Percentiles rank a stretch among this genome's conserved stretches.
Evolutionary conservation across 176 grass and related monocot species (phyloP).

Genomic region (Oryza coarctata): DNA sequence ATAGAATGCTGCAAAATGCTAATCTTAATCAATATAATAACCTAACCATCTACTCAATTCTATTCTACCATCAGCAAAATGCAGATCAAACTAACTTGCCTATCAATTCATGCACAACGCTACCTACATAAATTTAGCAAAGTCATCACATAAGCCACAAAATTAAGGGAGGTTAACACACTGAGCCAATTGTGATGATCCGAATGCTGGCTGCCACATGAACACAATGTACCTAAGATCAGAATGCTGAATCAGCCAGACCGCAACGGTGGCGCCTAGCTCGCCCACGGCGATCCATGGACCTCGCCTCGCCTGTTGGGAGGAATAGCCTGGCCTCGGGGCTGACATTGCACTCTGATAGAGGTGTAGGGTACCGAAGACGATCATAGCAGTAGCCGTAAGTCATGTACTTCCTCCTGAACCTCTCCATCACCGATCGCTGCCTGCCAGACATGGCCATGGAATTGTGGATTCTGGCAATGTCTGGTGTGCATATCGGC

Average conservation of each 20-base stretch:
- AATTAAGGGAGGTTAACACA: background rate
- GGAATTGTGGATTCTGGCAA: background rate
- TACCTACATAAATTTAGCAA: background rate
- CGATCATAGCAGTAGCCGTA: constrained; percentile 41
- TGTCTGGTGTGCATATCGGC: background rate
- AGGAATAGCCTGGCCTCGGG: constrained; percentile 2
- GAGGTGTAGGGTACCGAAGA: constrained; percentile 18
- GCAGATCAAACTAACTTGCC: background rate
- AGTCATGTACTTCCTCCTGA: constrained; percentile 24
- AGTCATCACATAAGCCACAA: background rate
- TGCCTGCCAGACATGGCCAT: constrained; percentile 20
- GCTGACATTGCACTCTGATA: background rate
- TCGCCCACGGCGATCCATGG: background rate
- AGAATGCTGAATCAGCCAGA: background rate
- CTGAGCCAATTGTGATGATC: background rate
- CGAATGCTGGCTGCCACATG: background rate
- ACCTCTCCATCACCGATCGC: constrained; percentile 16
- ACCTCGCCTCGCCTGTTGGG: background rate
- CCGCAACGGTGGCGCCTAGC: background rate
- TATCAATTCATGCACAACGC: background rate
- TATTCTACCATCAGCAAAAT: background rate
- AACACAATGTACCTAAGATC: background rate
- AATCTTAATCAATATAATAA: background rate
- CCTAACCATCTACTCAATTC: background rate
- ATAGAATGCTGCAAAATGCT: background rate